Conservation (phyloP, 768 basidiomycete species). For the Lactarius quietus region DNA sequence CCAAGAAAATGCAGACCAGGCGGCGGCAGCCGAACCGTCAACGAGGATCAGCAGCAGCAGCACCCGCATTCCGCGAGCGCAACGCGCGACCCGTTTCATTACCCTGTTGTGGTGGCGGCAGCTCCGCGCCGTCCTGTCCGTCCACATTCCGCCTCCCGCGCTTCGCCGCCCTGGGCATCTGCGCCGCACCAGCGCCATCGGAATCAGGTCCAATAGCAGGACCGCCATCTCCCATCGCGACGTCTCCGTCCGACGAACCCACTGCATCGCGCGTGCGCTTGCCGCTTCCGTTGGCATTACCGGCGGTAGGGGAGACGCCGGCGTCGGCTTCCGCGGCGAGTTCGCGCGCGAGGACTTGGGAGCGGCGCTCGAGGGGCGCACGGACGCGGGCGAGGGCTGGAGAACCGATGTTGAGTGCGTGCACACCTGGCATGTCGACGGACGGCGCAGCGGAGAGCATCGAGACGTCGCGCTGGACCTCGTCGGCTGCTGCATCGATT, state of each 20-base stretch:
- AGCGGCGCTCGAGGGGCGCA: conserved; percentile 22
- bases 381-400: neutral
- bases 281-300: neutral
- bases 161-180: neutral
- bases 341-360: conserved; percentile 23
- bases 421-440: conserved; percentile 12
- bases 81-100: conserved; percentile 6
- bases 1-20: neutral
- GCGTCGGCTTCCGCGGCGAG: conserved; percentile 10
- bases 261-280: neutral
- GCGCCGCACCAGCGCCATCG: neutral
- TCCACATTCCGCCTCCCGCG: neutral
- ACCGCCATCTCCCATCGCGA: conserved; percentile 9
- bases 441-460: conserved; percentile 22
- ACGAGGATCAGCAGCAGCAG: neutral
- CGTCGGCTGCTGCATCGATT: neutral
- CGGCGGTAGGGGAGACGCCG: neutral
- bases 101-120: neutral
- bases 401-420: conserved; percentile 8
- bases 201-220: neutral
- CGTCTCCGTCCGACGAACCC: neutral
- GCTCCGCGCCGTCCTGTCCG: neutral
- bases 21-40: neutral
- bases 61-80: conserved; percentile 7
- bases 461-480: conserved; percentile 11